These are phyloP conservation scores for Grigorovia jiainica DNA, from an alignment of 805 yeast species.

Conservation along the genomic window DNA sequence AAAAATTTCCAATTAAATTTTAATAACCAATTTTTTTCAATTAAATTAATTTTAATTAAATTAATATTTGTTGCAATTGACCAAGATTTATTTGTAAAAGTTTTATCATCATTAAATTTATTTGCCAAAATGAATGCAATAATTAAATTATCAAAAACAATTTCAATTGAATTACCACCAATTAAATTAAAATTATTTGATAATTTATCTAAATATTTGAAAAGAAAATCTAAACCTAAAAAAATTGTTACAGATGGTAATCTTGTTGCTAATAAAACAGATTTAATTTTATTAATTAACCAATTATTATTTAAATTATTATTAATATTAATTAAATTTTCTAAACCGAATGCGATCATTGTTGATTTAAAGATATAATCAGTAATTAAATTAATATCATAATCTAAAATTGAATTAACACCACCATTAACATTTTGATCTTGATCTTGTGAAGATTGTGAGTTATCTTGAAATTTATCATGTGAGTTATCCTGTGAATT, in stretches of 20 bases:
- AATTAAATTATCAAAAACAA: slow-evolving; percentile 47
- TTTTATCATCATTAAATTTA: slow-evolving; percentile 92
- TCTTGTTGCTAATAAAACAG: slow-evolving; percentile 78
- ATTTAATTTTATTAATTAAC: slow-evolving; percentile 50
- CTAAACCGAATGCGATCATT: slow-evolving; percentile 54
- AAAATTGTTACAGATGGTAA: slow-evolving; percentile 75
- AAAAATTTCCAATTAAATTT: slow-evolving; percentile 52
- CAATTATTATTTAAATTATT: slow-evolving; percentile 5
- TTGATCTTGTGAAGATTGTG: not conserved
- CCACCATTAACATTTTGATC: slow-evolving; percentile 46
- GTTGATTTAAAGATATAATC: slow-evolving; percentile 70
- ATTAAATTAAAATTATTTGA: slow-evolving; percentile 26
- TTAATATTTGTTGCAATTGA: slow-evolving; percentile 85
- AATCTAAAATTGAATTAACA: slow-evolving; percentile 67
- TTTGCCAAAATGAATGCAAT: slow-evolving; percentile 76
- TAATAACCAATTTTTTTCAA: slow-evolving; percentile 64
- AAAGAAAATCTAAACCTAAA: slow-evolving; percentile 68
- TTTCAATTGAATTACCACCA: slow-evolving; percentile 28
- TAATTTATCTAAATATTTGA: slow-evolving; percentile 43
- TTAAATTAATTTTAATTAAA: slow-evolving; percentile 46
- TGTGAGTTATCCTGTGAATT: not conserved
- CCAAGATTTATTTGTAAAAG: slow-evolving; percentile 94
- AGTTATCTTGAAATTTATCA: not conserved
- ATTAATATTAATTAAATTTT: slow-evolving; percentile 1
- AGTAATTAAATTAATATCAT: slow-evolving; percentile 70